Base-by-base conservation (phyloP, 768 basidiomycete species). In the Russula olivacea region DNA sequence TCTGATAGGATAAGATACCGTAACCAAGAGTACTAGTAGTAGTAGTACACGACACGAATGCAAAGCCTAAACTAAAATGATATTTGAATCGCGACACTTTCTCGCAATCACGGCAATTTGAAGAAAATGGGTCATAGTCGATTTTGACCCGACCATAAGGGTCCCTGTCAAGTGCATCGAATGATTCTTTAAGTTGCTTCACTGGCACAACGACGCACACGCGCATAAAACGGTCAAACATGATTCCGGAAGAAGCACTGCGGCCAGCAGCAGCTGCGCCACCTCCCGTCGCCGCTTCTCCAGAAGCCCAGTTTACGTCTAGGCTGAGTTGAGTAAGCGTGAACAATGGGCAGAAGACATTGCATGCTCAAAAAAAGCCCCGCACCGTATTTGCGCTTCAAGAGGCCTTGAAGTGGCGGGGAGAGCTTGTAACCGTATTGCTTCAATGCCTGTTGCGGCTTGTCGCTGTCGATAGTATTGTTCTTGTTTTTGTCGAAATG, bases 151-250 rank as follows among this genome's bases (percentile, higher is more conserved):
- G 87, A n/a, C 86, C 76, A 71, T 74, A 71, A 70, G 80, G 72
- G 68, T 92, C 81, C 34, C 79, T 78, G 66, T 92, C 90, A 52
- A 87, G 77, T 51, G 78, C 73, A 59, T 78, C 78, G 78, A 91
- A 91, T 36, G 82, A 73, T 74, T 92, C 90, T 38, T 81, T 83
- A 67, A 90, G 77, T 71, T 89, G 87, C 76, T 88, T 90, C 64
- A 90, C n/a, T n/a, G n/a, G n/a, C n/a, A n/a, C 81, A 11, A 84
- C 86, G 61, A 93, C 91, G 68, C 91, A 93, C 28, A 88, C 89
- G 59, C 90, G 83, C 25, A 93, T 87, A 76, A 93, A 93, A 66
- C 90, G 87, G 72, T 92, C 91, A 70, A 93, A 93, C 4, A 85
- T 81, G 76, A 93, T 90, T 0, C 89, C 89, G 0, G 80, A 10